phyloP scores from a whole-genome alignment of 2,329 filamentous ascomycete species.

The Cercospora canescens region DNA sequence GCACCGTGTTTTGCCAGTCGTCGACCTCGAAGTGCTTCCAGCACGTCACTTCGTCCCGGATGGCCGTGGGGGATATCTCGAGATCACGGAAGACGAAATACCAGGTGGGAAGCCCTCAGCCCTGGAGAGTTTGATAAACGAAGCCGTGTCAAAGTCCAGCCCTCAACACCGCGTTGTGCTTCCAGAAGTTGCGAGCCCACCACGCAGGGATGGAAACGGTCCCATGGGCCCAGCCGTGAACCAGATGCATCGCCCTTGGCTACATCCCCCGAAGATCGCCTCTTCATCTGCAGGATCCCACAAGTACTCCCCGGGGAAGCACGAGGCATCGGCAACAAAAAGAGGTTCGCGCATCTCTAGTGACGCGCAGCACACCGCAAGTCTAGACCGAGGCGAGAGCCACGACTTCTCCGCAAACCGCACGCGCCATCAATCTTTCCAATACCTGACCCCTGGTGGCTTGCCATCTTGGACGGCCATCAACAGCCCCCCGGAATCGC shows the following conservation, averaged over 20 bases:
- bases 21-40: slow-evolving; percentile 54
- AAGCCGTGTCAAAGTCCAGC: background rate
- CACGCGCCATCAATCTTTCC: background rate
- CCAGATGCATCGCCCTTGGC: background rate
- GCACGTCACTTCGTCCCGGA: slow-evolving; percentile 51
- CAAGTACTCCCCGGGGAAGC: background rate
- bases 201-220: background rate
- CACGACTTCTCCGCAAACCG: background rate
- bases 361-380: background rate
- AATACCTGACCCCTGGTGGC: slow-evolving; percentile 3
- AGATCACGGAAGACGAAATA: slow-evolving; percentile 10
- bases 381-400: background rate
- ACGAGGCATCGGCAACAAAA: background rate
- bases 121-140: background rate
- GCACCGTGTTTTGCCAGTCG: slow-evolving; percentile 55
- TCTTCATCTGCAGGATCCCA: background rate
- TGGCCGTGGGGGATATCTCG: slow-evolving; percentile 8
- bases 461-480: slow-evolving; percentile 11
- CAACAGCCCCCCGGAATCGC: background rate
- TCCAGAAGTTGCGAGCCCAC: background rate
- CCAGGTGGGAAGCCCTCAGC: background rate
- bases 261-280: background rate
- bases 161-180: background rate
- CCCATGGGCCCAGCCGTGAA: background rate
- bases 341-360: background rate